Evolutionary conservation across 257 asterid species (phyloP).

Genomic region (Solanum lignicaule): DNA sequence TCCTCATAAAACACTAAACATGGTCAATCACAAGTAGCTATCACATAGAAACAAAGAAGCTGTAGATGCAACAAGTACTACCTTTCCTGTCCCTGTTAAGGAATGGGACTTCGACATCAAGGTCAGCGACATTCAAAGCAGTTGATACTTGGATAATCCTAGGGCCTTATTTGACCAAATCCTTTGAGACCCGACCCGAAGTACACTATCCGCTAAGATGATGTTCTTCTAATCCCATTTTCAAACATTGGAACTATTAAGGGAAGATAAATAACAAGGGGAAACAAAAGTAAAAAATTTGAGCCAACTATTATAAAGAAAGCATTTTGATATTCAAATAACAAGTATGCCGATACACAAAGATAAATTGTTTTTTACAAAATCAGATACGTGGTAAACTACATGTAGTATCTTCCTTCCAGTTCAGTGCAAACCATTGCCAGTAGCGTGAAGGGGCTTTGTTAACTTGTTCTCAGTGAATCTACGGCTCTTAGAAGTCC

Average conservation of each 20-base stretch:
- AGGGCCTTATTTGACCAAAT: neutral
- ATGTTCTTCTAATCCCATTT: neutral
- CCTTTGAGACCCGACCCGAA: neutral
- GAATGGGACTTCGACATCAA: neutral
- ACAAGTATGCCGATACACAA: neutral
- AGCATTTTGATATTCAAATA: neutral
- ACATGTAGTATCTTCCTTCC: conserved; percentile 1
- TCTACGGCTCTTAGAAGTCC: conserved; percentile 45
- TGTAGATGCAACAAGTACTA: neutral
- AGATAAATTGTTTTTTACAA: conserved; percentile 13
- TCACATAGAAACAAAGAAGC: neutral
- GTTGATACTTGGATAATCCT: neutral
- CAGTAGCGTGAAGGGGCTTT: conserved; percentile 25
- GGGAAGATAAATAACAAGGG: neutral
- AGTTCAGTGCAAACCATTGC: conserved; percentile 36
- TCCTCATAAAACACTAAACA: neutral
- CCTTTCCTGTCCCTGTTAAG: neutral
- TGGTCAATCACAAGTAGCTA: neutral
- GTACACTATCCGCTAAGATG: neutral
- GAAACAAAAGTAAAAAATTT: neutral
- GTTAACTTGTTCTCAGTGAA: conserved; percentile 35
- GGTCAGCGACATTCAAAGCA: neutral
- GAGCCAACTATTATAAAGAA: neutral
- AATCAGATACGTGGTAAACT: conserved; percentile 12
- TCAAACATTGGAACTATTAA: neutral